Base-by-base conservation (phyloP, 805 yeast species). In the Debaryomyces hansenii region DNA sequence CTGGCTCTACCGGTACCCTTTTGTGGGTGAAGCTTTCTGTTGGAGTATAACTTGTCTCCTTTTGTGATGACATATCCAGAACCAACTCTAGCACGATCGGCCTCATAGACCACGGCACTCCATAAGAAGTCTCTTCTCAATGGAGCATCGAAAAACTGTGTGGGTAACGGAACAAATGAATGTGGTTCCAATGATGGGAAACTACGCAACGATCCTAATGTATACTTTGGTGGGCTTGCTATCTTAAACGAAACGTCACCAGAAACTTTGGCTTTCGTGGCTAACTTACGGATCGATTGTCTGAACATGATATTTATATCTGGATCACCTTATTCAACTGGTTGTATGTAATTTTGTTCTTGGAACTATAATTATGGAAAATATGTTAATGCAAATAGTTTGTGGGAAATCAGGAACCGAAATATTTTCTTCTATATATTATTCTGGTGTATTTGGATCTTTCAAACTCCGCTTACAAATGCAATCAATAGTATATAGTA, bases 1-100 rank as follows among this genome's bases (percentile, higher is more conserved):
- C 99, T 84, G 44, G 99, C 99, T 51, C 80, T 78, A 70, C 99
- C 99, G 12, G 89, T 73, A 49, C 98, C 98, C 69, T 94, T 94
- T 70, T 94, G 99, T 27, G 90, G 88, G 33, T 82, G 75, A 55
- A 94, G 72, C 64, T 94, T 94, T 59, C 79, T 79, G 66, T 95
- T 80, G 20, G 96, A 86, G 65, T 80, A 91, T 49, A 91, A 90
- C 67, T 85, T 86, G 56, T 89, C 92, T 32, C 88, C 80, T 67
- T 97, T 85, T 47, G 94, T 89, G 32, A 89, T 85, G 28, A 94
- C 95, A 59, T 85, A 85, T 1, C 89, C 83, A 1, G 97, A 78
- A 37, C 97, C 97, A 9, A 90, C 96, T 66, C 97, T 83, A 52
- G 83, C 83, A 52, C 80, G 82, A 63, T 94, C 97, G 33, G 91